Conservation (phyloP, 345 rosid genomes). For the Corchorus olitorius region DNA sequence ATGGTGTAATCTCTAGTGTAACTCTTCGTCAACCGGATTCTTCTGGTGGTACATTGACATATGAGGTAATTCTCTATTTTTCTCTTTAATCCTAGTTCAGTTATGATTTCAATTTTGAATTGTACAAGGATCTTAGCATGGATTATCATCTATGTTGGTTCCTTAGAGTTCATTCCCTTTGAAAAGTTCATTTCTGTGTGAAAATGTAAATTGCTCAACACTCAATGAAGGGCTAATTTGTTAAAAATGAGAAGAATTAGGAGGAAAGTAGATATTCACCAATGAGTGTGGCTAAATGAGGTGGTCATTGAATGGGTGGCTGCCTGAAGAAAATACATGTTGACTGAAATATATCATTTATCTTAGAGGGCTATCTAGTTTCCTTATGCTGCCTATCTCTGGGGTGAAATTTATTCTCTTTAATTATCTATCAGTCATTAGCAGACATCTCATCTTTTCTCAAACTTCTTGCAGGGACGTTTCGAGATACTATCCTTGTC, state of each 20-base stretch:
- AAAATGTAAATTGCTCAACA: background rate
- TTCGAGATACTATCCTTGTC: conserved; percentile 94
- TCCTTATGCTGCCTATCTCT: background rate
- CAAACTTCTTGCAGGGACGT: conserved; percentile 64
- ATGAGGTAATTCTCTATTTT: conserved; percentile 58
- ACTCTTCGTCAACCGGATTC: conserved; percentile 99
- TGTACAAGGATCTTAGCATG: background rate
- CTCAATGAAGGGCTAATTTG: background rate
- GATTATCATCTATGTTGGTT: background rate
- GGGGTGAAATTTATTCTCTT: background rate
- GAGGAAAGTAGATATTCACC: background rate
- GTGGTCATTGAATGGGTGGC: background rate
- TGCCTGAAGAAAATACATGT: background rate
- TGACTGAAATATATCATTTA: background rate
- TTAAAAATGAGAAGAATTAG: background rate
- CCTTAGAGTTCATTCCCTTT: background rate
- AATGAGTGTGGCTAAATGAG: background rate
- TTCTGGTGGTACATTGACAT: conserved; percentile 97
- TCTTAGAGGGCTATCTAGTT: background rate
- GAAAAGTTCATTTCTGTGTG: background rate
- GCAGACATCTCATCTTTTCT: conserved; percentile 14
- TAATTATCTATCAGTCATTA: background rate
- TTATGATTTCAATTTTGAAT: background rate
- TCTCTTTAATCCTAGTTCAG: background rate
- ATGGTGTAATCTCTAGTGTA: conserved; percentile 89